phyloP scores from a whole-genome alignment of 345 rosid species.

The Eucalyptus paniculata region DNA sequence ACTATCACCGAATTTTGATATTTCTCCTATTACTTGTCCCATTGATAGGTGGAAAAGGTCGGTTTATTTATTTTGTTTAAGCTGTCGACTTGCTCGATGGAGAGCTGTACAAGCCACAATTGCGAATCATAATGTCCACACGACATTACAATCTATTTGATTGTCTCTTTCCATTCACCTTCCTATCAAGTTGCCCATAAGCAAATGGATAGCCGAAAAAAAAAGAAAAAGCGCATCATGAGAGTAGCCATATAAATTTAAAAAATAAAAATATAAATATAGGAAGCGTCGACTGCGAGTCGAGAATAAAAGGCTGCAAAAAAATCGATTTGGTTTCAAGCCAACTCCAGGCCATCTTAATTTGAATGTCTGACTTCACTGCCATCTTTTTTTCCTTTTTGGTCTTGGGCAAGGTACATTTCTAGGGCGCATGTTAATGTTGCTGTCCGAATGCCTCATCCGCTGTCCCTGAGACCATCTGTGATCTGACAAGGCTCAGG shows the following conservation, averaged over 20 bases:
- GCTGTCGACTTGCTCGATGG: not conserved
- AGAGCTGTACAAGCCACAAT: not conserved
- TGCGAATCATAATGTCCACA: not conserved
- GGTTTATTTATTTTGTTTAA: not conserved
- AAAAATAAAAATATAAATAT: not conserved
- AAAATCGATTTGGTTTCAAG: not conserved
- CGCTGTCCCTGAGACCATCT: not conserved
- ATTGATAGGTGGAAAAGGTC: not conserved
- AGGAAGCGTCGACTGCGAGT: not conserved
- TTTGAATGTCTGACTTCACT: not conserved
- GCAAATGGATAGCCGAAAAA: not conserved
- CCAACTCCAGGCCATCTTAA: not conserved
- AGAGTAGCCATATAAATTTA: not conserved
- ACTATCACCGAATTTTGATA: not conserved
- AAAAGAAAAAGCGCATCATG: not conserved
- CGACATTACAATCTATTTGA: not conserved
- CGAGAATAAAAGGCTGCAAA: not conserved
- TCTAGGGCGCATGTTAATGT: not conserved
- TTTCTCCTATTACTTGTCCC: not conserved
- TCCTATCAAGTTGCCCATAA: not conserved
- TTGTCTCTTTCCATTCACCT: not conserved
- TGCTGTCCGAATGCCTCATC: not conserved
- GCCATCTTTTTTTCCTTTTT: not conserved
- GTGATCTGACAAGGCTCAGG: not conserved
- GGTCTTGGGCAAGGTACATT: not conserved